Evolutionary conservation across 2,329 filamentous ascomycete species (phyloP).

Genomic region (Neonectria neomacrospora): DNA sequence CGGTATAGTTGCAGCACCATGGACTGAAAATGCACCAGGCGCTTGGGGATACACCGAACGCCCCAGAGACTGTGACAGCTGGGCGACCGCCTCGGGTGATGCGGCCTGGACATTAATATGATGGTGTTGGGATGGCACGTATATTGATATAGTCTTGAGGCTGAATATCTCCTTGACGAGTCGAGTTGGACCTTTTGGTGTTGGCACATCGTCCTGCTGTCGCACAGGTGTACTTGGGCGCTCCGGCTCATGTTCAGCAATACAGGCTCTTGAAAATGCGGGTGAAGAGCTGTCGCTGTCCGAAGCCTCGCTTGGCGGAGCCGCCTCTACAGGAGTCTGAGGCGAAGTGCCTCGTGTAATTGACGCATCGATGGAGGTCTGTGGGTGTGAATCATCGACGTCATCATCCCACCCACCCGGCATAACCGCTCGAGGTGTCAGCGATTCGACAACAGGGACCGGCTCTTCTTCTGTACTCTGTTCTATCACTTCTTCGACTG

Average conservation of each 20-base stretch:
- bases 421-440: conserved; percentile 50
- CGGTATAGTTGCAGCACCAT: conserved; percentile 39
- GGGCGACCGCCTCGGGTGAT: conserved; percentile 43
- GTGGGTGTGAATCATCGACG: conserved; percentile 36
- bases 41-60: conserved; percentile 61
- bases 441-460: conserved; percentile 3
- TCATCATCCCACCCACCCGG: conserved; percentile 64
- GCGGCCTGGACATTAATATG: conserved; percentile 52
- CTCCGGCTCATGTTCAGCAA: conserved; percentile 33
- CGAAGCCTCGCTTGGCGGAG: conserved; percentile 23
- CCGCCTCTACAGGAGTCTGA: conserved; percentile 22
- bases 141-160: conserved; percentile 63
- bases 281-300: conserved; percentile 46
- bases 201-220: conserved; percentile 56
- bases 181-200: conserved; percentile 64
- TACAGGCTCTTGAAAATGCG: conserved; percentile 43
- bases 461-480: conserved; percentile 10
- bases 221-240: conserved; percentile 22
- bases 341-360: conserved; percentile 18
- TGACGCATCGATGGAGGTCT: conserved; percentile 23
- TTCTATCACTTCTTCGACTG: not conserved
- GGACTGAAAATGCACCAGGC: conserved; percentile 70
- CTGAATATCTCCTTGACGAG: conserved; percentile 66
- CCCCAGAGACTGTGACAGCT: conserved; percentile 47
- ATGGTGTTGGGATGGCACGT: conserved; percentile 63